Evolutionary conservation across 140 eudicot species (phyloP), one percentile per base, ranked within the genome.

Genomic region (Anethum foeniculum): DNA sequence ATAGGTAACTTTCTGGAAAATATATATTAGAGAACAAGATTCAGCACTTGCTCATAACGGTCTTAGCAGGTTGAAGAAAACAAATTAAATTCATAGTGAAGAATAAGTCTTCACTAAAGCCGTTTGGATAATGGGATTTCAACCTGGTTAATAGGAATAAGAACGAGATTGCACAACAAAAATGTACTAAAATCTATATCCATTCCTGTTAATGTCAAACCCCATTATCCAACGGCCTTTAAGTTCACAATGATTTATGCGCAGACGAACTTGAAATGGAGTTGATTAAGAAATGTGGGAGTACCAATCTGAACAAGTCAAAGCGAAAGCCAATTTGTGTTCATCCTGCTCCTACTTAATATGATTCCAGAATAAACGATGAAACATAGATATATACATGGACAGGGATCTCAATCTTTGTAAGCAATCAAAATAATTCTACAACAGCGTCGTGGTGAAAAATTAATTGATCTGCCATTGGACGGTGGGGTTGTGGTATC

Each of bases 401-500:
- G 65, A 56, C 28, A 56, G 32, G 12, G 68, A 58, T 58, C 68
- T 58, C 32, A 23, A 58, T 58, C 32, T 18, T 16, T 16, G 58
- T 0, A 51, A 51, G 58, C 0, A 18, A 54, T 54, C 25, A 5
- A n/a, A n/a, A 7, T 7, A 60, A 62, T 9, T 62, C 36, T 62
- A n/a, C 16, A 62, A 62, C 12, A n/a, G 27, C 34, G 1, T 62
- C 34, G 0, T 5, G 6, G 69, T 62, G 34, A 9, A 62, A 60
- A 62, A n/a, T 10, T 25, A n/a, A 25, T 60, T 30, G 36, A n/a
- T 62, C 34, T 62, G 69, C 34, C 34, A 30, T 25, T n/a, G 34
- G 69, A 25, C 69, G 75, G 75, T 36, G 75, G n/a, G 75, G 43
- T 28, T 30, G 21, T 30, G 51, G 44, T 71, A 39, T 71, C 77